Conservation (phyloP, 2,329 filamentous ascomycete species). For the Didymella arachidicola region DNA sequence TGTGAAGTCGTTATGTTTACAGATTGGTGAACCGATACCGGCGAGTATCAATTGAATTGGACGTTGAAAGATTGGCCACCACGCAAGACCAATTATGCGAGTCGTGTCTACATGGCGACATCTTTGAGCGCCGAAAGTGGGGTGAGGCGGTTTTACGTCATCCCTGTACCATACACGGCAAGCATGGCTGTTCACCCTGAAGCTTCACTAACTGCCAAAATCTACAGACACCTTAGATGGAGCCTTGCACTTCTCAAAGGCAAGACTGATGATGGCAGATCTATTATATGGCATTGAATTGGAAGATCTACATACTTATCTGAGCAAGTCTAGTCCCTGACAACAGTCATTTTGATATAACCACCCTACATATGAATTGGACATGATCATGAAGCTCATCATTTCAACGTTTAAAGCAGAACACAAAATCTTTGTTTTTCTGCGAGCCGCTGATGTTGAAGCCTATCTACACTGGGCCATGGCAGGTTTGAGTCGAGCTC, state of each 20-base stretch:
- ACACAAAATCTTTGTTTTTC: background rate
- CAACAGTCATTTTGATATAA: background rate
- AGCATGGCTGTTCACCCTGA: background rate
- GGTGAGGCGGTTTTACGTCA: constrained; percentile 19
- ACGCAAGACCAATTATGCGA: constrained; percentile 13
- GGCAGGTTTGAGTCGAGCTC: background rate
- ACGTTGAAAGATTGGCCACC: background rate
- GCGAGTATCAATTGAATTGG: background rate
- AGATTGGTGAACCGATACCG: constrained; percentile 8
- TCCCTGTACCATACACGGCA: constrained; percentile 1
- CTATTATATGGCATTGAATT: background rate
- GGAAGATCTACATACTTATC: background rate
- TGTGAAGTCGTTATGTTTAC: background rate
- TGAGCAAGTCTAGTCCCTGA: background rate
- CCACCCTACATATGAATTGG: background rate
- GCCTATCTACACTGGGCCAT: background rate
- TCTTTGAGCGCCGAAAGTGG: constrained; percentile 15
- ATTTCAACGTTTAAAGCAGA: background rate
- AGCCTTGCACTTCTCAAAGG: background rate
- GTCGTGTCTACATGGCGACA: constrained; percentile 21
- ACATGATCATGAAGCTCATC: background rate
- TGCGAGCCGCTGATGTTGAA: background rate
- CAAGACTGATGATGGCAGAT: background rate
- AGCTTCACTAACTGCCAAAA: background rate
- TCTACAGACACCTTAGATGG: background rate